Conservation (phyloP, 78 protist genomes). For the Dictyostelium citrinum region DNA sequence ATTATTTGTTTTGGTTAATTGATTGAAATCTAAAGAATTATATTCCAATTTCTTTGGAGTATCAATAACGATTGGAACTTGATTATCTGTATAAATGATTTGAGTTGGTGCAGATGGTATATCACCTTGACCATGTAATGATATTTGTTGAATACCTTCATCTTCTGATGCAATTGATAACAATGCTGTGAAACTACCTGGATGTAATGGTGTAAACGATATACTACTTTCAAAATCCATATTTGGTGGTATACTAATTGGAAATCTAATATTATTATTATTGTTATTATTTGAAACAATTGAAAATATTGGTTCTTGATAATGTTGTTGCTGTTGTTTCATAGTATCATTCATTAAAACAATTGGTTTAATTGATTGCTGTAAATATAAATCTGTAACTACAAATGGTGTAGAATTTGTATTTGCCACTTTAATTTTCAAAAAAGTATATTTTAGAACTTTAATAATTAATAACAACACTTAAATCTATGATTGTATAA, state of each 20-base stretch:
- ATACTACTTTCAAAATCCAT: conserved; percentile 45
- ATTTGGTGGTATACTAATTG: conserved; percentile 18
- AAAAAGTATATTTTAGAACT: too few relatives aligned
- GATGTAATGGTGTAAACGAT: conserved; percentile 41
- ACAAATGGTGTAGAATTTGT: conserved; percentile 4
- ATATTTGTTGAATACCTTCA: conserved; percentile 45
- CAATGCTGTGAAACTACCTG: conserved; percentile 54
- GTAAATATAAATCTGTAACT: conserved; percentile 37
- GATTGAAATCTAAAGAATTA: background rate
- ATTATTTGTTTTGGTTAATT: background rate
- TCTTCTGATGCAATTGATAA: conserved; percentile 20
- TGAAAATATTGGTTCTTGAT: conserved; percentile 29
- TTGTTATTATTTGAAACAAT: background rate
- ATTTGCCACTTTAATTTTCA: conserved; percentile 30
- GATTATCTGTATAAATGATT: conserved; percentile 47
- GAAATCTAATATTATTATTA: conserved; percentile 4
- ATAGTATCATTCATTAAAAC: background rate
- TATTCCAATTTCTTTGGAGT: conserved; percentile 4
- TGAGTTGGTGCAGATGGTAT: conserved; percentile 51
- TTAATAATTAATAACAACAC: too few relatives aligned
- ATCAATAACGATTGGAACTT: conserved; percentile 32
- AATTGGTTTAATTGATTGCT: conserved; percentile 25
- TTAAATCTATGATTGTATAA: too few relatives aligned
- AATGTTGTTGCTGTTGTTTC: background rate
- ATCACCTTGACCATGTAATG: conserved; percentile 71